Evolutionary conservation across 805 yeast species (phyloP), one percentile per base, ranked within the genome.

Genomic region (Wickerhamomyces chambardii): DNA sequence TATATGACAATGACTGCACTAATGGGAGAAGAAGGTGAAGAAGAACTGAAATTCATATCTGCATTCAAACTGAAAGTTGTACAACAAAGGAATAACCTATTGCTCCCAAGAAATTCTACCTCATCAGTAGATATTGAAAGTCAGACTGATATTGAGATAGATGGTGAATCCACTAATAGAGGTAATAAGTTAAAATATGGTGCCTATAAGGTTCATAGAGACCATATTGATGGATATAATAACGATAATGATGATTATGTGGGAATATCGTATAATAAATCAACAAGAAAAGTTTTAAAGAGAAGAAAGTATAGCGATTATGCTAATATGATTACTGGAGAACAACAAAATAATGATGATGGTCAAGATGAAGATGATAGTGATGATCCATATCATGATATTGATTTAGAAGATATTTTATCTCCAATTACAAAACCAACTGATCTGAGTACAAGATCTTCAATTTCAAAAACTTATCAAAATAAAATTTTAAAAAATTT

Each of bases 401-500:
- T 78, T 2, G 69, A 76, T 45, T 53, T 80, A 3, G 72, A 69
- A 21, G 63, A 77, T 30, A 64, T 87, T 15, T 60, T 92, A 40
- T 74, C 80, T 5, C 96, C 97, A 0, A 73, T 92, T 12, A 66
- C 75, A 8, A 83, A 84, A 38, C 92, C 96, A 0, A 67, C 84
- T 3, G 96, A 92, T 46, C 59, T 90, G 2, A 73, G 82, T 1
- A 66, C 68, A 3, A 89, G 85, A 48, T 80, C 79, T 12, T 73
- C 85, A 1, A 64, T 86, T 15, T 69, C 75, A 34, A 72, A 68
- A 41, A 80, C 92, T 0, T 92, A 73, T 55, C 73, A 70, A 8
- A 66, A 70, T 32, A 58, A 61, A 17, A 68, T 72, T n/a, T 59
- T 84, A 29, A 66, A 70, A 33, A 63, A 69, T 28, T 57, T 92